Evolutionary conservation across 1,139 yeast genomes (phyloP).

Genomic region (Candida smagusa): DNA sequence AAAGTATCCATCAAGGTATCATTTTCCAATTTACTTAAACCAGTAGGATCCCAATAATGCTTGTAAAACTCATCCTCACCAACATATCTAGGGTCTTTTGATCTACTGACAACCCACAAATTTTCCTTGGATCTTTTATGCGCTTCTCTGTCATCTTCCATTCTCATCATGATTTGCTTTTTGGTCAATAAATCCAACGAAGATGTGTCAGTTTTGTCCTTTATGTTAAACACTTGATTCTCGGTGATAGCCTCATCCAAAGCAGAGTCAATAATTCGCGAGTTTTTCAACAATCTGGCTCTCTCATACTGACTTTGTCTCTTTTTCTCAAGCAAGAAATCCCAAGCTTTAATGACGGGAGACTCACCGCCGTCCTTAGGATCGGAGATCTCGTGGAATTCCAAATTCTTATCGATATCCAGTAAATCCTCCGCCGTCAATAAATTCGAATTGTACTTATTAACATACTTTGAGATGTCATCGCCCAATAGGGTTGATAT

Average conservation of each 20-base stretch:
- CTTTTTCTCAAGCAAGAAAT: constrained; percentile 43
- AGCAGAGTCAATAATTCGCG: constrained; percentile 17
- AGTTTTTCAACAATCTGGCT: constrained; percentile 30
- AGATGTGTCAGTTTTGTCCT: constrained; percentile 22
- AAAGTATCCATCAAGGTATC: constrained; percentile 41
- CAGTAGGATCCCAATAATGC: constrained; percentile 53
- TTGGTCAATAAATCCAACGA: constrained; percentile 32
- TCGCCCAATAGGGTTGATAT: constrained; percentile 37
- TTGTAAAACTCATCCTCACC: constrained; percentile 57
- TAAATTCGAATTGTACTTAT: constrained; percentile 25
- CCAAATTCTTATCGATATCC: constrained; percentile 21
- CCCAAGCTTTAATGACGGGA: constrained; percentile 41
- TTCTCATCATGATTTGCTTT: constrained; percentile 63
- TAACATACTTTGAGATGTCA: constrained; percentile 25
- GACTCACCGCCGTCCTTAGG: constrained; percentile 24
- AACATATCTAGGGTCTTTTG: constrained; percentile 32
- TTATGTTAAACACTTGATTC: constrained; percentile 28
- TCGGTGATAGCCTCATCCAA: constrained; percentile 17
- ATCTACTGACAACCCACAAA: constrained; percentile 64
- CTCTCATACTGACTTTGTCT: constrained; percentile 52
- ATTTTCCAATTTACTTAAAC: constrained; percentile 46
- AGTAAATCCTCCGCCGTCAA: constrained; percentile 34
- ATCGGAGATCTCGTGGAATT: constrained; percentile 26
- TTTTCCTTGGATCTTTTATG: constrained; percentile 76
- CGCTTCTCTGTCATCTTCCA: constrained; percentile 86